Conservation (phyloP, 306 rosid species). For the apple (Malus domestica) region DNA sequence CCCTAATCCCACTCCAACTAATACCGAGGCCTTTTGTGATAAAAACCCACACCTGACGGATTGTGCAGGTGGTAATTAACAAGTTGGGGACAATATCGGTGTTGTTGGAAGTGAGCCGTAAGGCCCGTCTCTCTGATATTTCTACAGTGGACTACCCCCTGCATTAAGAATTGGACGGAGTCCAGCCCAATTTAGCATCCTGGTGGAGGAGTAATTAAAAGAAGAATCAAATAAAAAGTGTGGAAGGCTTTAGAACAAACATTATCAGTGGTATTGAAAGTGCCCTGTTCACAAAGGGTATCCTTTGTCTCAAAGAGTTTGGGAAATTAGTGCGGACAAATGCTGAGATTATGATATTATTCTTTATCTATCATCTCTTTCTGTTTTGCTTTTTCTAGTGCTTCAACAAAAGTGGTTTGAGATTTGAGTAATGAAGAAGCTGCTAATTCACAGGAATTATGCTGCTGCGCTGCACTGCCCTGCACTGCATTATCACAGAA, state of each 20-base stretch:
- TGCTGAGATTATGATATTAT: slow-evolving; percentile 9
- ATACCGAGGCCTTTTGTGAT: too few species aligned
- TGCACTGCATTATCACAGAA: background rate
- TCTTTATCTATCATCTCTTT: background rate
- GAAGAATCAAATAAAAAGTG: background rate
- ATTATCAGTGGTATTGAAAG: background rate
- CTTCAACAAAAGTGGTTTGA: background rate
- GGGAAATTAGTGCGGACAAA: background rate
- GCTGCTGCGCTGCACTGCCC: background rate
- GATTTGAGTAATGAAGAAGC: background rate
- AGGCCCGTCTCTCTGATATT: too few species aligned
- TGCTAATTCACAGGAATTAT: background rate
- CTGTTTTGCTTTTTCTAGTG: slow-evolving; percentile 3
- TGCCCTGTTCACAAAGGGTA: background rate
- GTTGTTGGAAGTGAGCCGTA: too few species aligned
- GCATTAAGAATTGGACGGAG: too few species aligned
- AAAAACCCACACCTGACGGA: too few species aligned
- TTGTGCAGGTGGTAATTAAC: too few species aligned
- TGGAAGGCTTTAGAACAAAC: slow-evolving; percentile 7
- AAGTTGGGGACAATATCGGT: too few species aligned
- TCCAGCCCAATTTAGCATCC: too few species aligned
- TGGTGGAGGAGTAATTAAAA: background rate
- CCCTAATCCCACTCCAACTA: too few species aligned
- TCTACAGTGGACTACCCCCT: too few species aligned
- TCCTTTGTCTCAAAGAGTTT: background rate